These are phyloP conservation scores for Detonula confervacea DNA, from an alignment of 352 stramenopile species.

Conservation along the genomic window DNA sequence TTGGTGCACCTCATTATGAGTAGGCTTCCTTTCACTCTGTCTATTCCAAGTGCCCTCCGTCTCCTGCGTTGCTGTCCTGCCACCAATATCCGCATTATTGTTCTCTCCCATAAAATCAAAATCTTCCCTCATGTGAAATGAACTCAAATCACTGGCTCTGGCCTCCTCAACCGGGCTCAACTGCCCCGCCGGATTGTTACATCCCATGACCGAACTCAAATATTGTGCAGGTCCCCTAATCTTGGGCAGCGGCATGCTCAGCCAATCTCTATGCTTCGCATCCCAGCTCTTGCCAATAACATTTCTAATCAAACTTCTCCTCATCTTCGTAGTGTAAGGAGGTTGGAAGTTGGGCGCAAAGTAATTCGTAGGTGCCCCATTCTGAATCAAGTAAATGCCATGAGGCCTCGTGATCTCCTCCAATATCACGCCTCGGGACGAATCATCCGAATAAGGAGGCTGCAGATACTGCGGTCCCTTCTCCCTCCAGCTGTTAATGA, in stretches of 20 bases:
- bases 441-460: conserved; percentile 70
- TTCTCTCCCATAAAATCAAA: conserved; percentile 27
- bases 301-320: conserved; percentile 76
- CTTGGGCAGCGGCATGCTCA: conserved; percentile 59
- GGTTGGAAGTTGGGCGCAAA: conserved; percentile 85
- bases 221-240: conserved; percentile 42
- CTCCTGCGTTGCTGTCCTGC: conserved; percentile 7
- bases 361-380: conserved; percentile 85
- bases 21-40: conserved; percentile 15
- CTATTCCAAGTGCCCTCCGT: background rate
- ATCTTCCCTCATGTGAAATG: conserved; percentile 27
- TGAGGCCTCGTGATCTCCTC: conserved; percentile 82
- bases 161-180: conserved; percentile 39
- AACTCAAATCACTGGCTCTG: conserved; percentile 2
- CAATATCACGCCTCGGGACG: conserved; percentile 56
- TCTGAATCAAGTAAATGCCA: conserved; percentile 83
- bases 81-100: conserved; percentile 2
- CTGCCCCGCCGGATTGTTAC: conserved; percentile 49
- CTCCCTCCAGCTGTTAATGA: conserved; percentile 84
- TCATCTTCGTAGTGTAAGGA: conserved; percentile 85
- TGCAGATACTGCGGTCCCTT: conserved; percentile 83
- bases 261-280: conserved; percentile 80
- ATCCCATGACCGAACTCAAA: conserved; percentile 67
- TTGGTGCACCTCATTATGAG: background rate
- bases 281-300: conserved; percentile 85